Evolutionary conservation across 768 basidiomycete species (phyloP).

Genomic region (Pleurotus sapidus): DNA sequence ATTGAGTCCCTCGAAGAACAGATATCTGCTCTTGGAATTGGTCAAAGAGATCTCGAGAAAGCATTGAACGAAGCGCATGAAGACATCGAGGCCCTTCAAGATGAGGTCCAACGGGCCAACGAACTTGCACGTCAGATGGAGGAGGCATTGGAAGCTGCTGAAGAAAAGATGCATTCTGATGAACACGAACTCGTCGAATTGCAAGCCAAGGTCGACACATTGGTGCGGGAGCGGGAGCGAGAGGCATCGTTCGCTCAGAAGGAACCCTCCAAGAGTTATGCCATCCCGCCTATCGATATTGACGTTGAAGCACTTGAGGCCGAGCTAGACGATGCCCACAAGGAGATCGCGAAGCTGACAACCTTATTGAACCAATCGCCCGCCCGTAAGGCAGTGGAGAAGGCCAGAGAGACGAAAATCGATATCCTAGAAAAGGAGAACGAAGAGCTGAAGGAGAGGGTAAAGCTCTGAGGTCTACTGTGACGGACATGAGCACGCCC

Average conservation of each 20-base stretch:
- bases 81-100: constrained; percentile 48
- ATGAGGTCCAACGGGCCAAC: constrained; percentile 47
- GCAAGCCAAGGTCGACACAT: constrained; percentile 42
- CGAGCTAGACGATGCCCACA: constrained; percentile 75
- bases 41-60: constrained; percentile 42
- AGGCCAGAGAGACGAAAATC: constrained; percentile 72
- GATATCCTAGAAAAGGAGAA: constrained; percentile 75
- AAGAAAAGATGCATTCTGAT: constrained; percentile 66
- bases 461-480: constrained; percentile 53
- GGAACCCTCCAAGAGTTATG: constrained; percentile 20
- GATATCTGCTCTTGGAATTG: constrained; percentile 29
- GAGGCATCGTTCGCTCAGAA: neutral
- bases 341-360: constrained; percentile 70
- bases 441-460: constrained; percentile 70
- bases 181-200: constrained; percentile 51
- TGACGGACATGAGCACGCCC: constrained; percentile 56
- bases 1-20: constrained; percentile 58
- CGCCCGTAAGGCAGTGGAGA: constrained; percentile 73
- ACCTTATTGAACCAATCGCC: constrained; percentile 69
- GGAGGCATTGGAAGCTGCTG: constrained; percentile 71
- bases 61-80: constrained; percentile 45
- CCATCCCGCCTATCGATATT: constrained; percentile 37
- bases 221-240: constrained; percentile 53
- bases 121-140: constrained; percentile 69
- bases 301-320: constrained; percentile 68